Percentiles rank a stretch among this genome's conserved stretches.
phyloP scores from a whole-genome alignment of 441 rosid genomes.

The Isatis lusitanica region DNA sequence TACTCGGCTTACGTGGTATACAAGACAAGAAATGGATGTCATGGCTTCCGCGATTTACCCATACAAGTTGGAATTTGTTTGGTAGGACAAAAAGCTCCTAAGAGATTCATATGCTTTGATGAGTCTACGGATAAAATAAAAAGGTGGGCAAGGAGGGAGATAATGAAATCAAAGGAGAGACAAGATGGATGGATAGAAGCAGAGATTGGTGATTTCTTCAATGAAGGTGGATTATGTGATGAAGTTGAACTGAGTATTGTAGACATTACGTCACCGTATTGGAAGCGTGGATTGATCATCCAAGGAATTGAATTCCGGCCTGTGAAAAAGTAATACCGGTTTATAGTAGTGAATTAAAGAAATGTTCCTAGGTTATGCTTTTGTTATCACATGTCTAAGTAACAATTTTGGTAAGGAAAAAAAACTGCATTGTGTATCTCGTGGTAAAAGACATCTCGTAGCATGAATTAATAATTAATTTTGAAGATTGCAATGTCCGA shows the following conservation, averaged over 20 bases:
- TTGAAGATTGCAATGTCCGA: neutral
- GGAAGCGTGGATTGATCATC: constrained; percentile 41
- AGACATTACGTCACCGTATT: neutral
- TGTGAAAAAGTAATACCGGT: too few relatives aligned
- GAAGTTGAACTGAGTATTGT: constrained; percentile 7
- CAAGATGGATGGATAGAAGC: constrained; percentile 50
- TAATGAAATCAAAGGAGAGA: constrained; percentile 1
- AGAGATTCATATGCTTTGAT: neutral
- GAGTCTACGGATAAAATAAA: neutral
- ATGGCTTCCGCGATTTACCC: constrained; percentile 1
- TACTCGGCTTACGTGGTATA: constrained; percentile 44
- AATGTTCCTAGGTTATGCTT: neutral
- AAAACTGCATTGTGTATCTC: too few relatives aligned
- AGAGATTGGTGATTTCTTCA: constrained; percentile 45
- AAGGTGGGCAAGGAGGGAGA: constrained; percentile 11
- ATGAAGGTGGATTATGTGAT: constrained; percentile 22
- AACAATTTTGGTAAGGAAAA: too few relatives aligned
- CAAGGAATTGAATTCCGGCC: constrained; percentile 56
- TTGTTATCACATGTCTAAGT: neutral
- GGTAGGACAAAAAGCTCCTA: neutral
- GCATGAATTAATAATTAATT: neutral
- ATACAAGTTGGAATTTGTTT: constrained; percentile 9
- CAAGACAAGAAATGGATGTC: constrained; percentile 24
- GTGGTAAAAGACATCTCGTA: too few relatives aligned
- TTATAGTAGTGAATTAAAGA: neutral